phyloP scores from a whole-genome alignment of 2,329 filamentous ascomycete species.

The Allantophomopsis lycopodina region DNA sequence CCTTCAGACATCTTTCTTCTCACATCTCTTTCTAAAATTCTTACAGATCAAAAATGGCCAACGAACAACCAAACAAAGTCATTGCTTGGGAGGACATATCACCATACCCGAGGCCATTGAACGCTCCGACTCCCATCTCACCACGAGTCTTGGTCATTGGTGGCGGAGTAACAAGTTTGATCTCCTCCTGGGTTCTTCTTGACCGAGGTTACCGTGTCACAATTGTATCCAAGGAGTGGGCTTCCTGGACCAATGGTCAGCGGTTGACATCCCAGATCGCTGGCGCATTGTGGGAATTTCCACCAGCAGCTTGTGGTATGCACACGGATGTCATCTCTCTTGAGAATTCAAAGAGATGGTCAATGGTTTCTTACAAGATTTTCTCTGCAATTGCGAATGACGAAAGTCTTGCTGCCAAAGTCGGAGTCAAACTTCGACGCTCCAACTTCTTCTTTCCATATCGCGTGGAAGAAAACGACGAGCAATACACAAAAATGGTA shows the following conservation, averaged over 20 bases:
- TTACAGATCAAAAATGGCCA: no score
- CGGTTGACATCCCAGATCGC: constrained; percentile 31
- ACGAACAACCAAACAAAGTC: no score
- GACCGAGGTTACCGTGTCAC: constrained; percentile 11
- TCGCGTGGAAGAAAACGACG: neutral
- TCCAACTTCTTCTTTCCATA: neutral
- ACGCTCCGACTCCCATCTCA: no score
- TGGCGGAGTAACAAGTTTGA: no score
- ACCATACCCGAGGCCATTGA: no score
- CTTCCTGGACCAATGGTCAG: constrained; percentile 16
- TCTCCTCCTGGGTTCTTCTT: no score
- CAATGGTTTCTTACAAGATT: constrained; percentile 25
- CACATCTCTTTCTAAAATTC: no score
- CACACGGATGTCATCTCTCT: constrained; percentile 26
- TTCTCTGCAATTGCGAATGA: constrained; percentile 24
- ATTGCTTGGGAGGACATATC: no score
- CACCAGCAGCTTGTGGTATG: constrained; percentile 28
- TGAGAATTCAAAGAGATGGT: constrained; percentile 25
- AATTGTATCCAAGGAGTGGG: constrained; percentile 28
- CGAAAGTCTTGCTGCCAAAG: neutral
- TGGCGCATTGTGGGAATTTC: constrained; percentile 31
- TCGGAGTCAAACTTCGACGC: neutral
- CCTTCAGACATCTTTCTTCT: no score
- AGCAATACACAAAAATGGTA: neutral
- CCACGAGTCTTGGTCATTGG: no score